Percentiles rank a stretch among this genome's conserved stretches.
Evolutionary conservation across 306 rosid genomes (phyloP).

Genomic region (Macrotyloma uniflorum): DNA sequence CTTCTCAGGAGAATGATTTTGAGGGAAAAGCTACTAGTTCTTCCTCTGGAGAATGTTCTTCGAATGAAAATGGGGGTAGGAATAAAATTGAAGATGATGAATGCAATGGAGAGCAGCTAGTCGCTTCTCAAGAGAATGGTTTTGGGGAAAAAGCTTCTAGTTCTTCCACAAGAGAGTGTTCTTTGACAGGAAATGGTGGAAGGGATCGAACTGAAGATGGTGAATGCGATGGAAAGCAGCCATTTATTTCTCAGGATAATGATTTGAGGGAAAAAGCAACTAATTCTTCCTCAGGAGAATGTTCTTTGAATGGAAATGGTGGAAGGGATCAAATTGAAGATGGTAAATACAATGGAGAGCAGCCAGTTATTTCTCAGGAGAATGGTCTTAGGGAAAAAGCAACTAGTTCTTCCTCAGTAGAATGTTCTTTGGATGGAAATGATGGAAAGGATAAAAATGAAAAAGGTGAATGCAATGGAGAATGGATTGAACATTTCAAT

Average conservation of each 20-base stretch:
- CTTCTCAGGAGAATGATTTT: slow-evolving; percentile 28
- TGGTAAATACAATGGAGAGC: not conserved
- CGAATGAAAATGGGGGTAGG: slow-evolving; percentile 39
- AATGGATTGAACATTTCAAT: slow-evolving; percentile 31
- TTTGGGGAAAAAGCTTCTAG: slow-evolving; percentile 17
- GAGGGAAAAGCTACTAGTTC: not conserved
- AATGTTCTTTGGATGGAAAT: slow-evolving; percentile 39
- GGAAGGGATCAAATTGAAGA: slow-evolving; percentile 35
- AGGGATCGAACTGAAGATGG: slow-evolving; percentile 30
- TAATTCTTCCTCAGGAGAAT: slow-evolving; percentile 45
- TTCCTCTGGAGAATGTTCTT: slow-evolving; percentile 38
- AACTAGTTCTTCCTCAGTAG: slow-evolving; percentile 44
- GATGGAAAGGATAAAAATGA: slow-evolving; percentile 37
- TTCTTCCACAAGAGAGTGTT: slow-evolving; percentile 45
- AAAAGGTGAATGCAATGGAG: slow-evolving; percentile 24
- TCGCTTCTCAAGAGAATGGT: not conserved
- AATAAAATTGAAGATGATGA: slow-evolving; percentile 33
- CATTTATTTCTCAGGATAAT: not conserved
- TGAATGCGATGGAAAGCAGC: slow-evolving; percentile 14
- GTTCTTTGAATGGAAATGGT: slow-evolving; percentile 34
- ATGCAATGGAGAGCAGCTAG: slow-evolving; percentile 10
- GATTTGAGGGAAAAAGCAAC: slow-evolving; percentile 16
- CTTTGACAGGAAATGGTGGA: slow-evolving; percentile 35
- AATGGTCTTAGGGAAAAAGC: slow-evolving; percentile 16
- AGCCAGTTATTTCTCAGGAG: not conserved